A percentile compares a stretch with the other conserved stretches of the same genome.
phyloP scores from a whole-genome alignment of 139 green algal species.

The Chlamydomonas incerta region DNA sequence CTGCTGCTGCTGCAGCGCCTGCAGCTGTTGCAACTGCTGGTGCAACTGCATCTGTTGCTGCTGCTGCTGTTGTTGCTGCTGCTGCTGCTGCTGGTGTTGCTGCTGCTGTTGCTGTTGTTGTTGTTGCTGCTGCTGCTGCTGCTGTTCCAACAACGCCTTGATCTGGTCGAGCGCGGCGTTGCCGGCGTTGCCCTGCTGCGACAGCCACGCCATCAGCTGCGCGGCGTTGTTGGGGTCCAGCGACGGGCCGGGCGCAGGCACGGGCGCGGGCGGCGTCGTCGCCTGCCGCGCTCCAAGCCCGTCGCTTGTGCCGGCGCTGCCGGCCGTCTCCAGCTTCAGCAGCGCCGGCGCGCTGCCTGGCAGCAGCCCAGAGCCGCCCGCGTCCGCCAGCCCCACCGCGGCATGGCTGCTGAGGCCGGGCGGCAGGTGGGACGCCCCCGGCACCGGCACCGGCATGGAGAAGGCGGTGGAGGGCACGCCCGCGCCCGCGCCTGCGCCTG shows the following conservation, averaged over 20 bases:
- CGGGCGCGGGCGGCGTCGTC: no score
- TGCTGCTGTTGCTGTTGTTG: constrained; percentile 9
- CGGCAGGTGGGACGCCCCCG: no score
- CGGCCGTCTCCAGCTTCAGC: not conserved
- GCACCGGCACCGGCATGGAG: no score
- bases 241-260: not conserved
- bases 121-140: constrained; percentile 35
- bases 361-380: not conserved
- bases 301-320: no score
- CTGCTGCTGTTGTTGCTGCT: constrained; percentile 26
- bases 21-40: not conserved
- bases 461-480: no score
- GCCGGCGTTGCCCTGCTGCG: constrained; percentile 28
- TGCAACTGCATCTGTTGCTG: constrained; percentile 3
- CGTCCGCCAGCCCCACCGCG: not conserved
- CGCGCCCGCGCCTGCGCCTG: no score
- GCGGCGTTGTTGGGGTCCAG: not conserved
- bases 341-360: not conserved
- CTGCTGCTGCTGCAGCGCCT: constrained; percentile 1
- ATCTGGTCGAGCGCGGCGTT: constrained; percentile 1
- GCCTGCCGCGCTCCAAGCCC: no score
- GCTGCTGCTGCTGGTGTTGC: constrained; percentile 21
- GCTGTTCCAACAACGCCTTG: constrained; percentile 12
- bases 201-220: not conserved
- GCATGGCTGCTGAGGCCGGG: not conserved